phyloP scores from a whole-genome alignment of 2,329 filamentous ascomycete genomes.

The Rutstroemia sp. region DNA sequence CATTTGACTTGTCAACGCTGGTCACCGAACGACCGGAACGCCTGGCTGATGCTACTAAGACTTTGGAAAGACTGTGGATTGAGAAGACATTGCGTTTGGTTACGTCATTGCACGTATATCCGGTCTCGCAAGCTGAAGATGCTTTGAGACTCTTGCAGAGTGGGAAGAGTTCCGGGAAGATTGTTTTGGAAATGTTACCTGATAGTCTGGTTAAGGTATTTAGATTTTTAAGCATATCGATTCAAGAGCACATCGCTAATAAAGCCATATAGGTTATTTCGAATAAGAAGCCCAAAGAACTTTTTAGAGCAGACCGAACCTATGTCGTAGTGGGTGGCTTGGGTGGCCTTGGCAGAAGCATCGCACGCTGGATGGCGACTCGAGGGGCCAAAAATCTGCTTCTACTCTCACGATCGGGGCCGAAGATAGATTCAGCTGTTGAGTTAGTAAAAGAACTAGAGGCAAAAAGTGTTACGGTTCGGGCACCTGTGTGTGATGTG shows the following conservation, averaged over 20 bases:
- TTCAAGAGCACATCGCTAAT: not conserved
- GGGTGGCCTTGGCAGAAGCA: slow-evolving; percentile 25
- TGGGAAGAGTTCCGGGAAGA: slow-evolving; percentile 15
- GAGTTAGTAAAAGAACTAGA: slow-evolving; percentile 8
- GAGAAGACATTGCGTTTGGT: not conserved
- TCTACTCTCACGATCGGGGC: slow-evolving; percentile 18
- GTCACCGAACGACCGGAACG: not conserved
- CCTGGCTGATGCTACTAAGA: not conserved
- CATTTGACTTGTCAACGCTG: not conserved
- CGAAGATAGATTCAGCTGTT: not conserved
- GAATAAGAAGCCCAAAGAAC: not conserved
- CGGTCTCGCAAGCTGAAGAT: slow-evolving; percentile 9
- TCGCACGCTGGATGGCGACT: slow-evolving; percentile 18
- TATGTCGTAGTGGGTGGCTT: slow-evolving; percentile 28
- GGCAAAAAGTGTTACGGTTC: not conserved
- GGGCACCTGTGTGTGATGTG: not conserved
- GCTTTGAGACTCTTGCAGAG: slow-evolving; percentile 14
- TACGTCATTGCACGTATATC: slow-evolving; percentile 2
- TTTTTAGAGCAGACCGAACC: slow-evolving; percentile 1
- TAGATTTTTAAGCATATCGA: not conserved
- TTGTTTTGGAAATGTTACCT: slow-evolving; percentile 1
- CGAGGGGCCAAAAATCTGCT: slow-evolving; percentile 25
- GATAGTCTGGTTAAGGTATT: not conserved
- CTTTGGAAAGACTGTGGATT: not conserved
- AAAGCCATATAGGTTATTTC: not conserved